phyloP scores from a whole-genome alignment of 2,329 filamentous ascomycete genomes.

The Chaetomium sp. region DNA sequence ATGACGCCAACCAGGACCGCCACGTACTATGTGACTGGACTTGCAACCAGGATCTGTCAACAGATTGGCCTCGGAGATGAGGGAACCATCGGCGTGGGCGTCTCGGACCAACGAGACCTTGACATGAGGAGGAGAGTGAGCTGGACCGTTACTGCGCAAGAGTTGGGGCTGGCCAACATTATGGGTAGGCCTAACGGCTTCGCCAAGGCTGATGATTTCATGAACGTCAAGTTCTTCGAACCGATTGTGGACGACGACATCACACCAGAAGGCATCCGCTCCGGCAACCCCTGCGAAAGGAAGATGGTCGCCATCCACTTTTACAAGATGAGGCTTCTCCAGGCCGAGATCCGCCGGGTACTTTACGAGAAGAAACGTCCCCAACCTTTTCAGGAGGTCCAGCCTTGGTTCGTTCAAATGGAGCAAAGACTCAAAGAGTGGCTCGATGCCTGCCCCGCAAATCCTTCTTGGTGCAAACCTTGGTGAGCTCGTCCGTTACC shows the following conservation, averaged over 20 bases:
- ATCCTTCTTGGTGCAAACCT: slow-evolving; percentile 70
- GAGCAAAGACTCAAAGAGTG: slow-evolving; percentile 76
- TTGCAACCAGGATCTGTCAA: slow-evolving; percentile 85
- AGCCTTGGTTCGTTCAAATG: slow-evolving; percentile 87
- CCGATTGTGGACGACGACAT: slow-evolving; percentile 82
- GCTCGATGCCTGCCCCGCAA: slow-evolving; percentile 74
- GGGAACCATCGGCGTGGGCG: slow-evolving; percentile 72
- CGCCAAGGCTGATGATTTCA: slow-evolving; percentile 76
- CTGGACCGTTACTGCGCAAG: slow-evolving; percentile 88
- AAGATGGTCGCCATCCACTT: slow-evolving; percentile 93
- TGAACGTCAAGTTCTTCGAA: slow-evolving; percentile 85
- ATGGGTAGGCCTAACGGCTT: slow-evolving; percentile 87
- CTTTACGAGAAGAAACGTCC: slow-evolving; percentile 82
- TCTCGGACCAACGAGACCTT: slow-evolving; percentile 71
- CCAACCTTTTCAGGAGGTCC: slow-evolving; percentile 74
- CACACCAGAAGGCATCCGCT: slow-evolving; percentile 71
- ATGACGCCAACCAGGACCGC: slow-evolving; percentile 89
- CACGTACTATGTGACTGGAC: slow-evolving; percentile 88
- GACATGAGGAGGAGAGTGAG: slow-evolving; percentile 88
- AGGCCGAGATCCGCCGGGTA: slow-evolving; percentile 82
- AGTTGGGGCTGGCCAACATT: slow-evolving; percentile 82
- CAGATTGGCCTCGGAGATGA: slow-evolving; percentile 87
- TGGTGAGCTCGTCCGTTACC: slow-evolving; percentile 60
- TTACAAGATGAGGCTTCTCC: slow-evolving; percentile 84
- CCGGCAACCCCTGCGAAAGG: slow-evolving; percentile 72